Conservation (phyloP, 2,329 filamentous ascomycete species). For the Colletotrichum spaethianum region DNA sequence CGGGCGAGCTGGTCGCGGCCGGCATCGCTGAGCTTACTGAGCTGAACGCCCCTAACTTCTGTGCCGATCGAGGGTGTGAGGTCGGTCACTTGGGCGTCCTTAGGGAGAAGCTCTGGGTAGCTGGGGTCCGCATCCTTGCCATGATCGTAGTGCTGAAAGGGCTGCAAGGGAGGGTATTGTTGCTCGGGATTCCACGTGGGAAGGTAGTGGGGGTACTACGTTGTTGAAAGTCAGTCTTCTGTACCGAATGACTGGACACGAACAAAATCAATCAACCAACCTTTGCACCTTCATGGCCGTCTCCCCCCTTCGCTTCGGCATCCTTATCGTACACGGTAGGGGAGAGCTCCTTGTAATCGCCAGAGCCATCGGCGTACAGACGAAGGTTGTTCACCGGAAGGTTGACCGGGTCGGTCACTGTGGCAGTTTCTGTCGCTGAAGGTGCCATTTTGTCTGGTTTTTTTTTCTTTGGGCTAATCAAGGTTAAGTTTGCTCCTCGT, state of each 20-base stretch:
- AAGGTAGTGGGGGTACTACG: constrained; percentile 62
- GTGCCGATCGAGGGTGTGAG: constrained; percentile 76
- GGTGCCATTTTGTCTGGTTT: constrained; percentile 50
- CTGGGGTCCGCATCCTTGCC: constrained; percentile 74
- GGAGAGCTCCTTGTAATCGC: constrained; percentile 50
- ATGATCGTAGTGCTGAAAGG: constrained; percentile 76
- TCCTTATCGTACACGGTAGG: constrained; percentile 47
- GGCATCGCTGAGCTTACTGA: constrained; percentile 72
- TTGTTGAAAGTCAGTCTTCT: neutral
- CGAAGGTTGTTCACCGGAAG: constrained; percentile 46
- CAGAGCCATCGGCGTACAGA: constrained; percentile 51
- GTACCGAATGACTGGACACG: neutral
- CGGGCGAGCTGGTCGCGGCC: constrained; percentile 78
- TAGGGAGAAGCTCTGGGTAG: constrained; percentile 72
- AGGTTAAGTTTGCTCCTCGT: neutral
- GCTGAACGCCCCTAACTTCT: constrained; percentile 74
- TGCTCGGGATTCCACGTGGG: constrained; percentile 72
- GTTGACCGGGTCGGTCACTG: constrained; percentile 42
- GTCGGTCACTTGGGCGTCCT: constrained; percentile 62
- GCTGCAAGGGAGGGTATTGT: constrained; percentile 70
- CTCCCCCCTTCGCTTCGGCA: constrained; percentile 45
- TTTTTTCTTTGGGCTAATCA: neutral
- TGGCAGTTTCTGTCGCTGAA: constrained; percentile 50
- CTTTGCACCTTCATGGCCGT: constrained; percentile 43
- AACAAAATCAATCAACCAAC: constrained; percentile 10